A percentile compares a stretch with the other conserved stretches of the same genome.
Conservation (phyloP, 495 filamentous ascomycete genomes). For the Apiosordaria backusii region DNA sequence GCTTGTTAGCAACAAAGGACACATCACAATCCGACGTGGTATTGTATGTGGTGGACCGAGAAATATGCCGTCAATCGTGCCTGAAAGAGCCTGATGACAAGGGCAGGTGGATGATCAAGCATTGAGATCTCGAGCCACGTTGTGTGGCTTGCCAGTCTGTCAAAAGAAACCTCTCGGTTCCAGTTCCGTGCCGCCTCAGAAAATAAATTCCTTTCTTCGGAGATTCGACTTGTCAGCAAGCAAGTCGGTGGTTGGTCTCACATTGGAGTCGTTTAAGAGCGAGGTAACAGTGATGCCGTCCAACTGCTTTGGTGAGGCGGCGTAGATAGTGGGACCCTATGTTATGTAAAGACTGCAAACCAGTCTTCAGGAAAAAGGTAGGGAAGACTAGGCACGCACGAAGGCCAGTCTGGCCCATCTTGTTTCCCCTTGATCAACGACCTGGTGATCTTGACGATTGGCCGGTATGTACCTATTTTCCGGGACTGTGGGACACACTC, state of each 20-base stretch:
- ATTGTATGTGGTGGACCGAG: background rate
- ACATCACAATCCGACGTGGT: background rate
- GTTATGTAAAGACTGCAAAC: background rate
- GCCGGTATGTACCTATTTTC: slow-evolving; percentile 7
- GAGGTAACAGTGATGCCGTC: background rate
- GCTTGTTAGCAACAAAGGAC: background rate
- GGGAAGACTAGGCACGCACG: background rate
- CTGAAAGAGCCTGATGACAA: background rate
- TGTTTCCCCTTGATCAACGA: slow-evolving; percentile 4
- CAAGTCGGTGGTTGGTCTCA: background rate
- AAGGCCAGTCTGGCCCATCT: background rate
- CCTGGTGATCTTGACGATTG: slow-evolving; percentile 29
- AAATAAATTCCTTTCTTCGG: background rate
- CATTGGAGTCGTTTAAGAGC: background rate
- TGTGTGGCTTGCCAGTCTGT: background rate
- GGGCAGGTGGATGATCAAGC: background rate
- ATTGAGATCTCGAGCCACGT: background rate
- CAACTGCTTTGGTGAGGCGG: background rate
- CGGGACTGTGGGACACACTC: slow-evolving; percentile 6
- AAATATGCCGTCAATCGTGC: background rate
- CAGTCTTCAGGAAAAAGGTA: background rate
- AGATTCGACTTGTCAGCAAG: background rate
- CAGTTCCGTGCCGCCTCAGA: background rate
- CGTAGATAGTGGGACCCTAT: slow-evolving; percentile 4
- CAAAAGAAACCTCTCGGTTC: background rate